Conservation (phyloP, 768 basidiomycete genomes). For the Hericium erinaceus region DNA sequence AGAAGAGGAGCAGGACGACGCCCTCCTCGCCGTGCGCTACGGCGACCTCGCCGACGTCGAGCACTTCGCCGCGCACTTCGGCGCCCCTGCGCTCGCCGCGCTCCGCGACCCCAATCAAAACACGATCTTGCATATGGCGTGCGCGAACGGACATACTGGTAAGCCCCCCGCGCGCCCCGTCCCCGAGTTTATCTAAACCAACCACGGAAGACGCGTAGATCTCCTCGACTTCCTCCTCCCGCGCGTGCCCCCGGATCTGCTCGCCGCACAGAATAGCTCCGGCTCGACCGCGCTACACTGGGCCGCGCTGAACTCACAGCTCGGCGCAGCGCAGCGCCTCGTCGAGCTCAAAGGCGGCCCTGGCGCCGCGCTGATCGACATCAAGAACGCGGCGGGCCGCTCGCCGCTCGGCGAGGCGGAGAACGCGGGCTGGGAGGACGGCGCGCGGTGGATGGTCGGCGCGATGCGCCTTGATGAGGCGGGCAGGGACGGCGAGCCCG, state of each 20-base stretch:
- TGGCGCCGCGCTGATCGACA: conserved; percentile 62
- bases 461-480: conserved; percentile 66
- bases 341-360: conserved; percentile 49
- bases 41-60: conserved; percentile 79
- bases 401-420: conserved; percentile 81
- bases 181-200: conserved; percentile 23
- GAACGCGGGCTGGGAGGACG: conserved; percentile 72
- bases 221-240: conserved; percentile 68
- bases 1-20: conserved; percentile 52
- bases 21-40: conserved; percentile 79
- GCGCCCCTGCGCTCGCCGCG: conserved; percentile 34
- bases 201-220: conserved; percentile 49
- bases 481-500: conserved; percentile 29
- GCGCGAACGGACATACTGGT: conserved; percentile 87
- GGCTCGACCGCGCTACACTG: conserved; percentile 86
- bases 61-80: conserved; percentile 52
- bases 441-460: conserved; percentile 72
- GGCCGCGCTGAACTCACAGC: conserved; percentile 81
- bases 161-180: conserved; percentile 16
- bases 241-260: conserved; percentile 38
- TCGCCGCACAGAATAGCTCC: conserved; percentile 56
- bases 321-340: conserved; percentile 49
- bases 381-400: conserved; percentile 62
- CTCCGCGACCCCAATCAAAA: conserved; percentile 73
- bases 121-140: conserved; percentile 76